These are phyloP conservation scores for Fusarium fracticaudum DNA, from an alignment of 2,329 filamentous ascomycete species.

Conservation along the genomic window DNA sequence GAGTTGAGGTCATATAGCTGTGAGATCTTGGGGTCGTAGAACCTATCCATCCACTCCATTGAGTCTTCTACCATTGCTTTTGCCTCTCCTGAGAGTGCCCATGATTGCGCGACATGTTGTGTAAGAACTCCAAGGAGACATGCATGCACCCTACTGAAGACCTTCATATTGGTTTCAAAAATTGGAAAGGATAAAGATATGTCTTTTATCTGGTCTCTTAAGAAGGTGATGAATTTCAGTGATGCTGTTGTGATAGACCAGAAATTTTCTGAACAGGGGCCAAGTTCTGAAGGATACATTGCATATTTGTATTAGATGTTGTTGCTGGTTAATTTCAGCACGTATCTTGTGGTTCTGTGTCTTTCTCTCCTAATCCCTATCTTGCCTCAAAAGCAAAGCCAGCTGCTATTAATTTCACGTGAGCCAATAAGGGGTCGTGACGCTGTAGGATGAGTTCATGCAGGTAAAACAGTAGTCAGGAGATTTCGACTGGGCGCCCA, in stretches of 20 bases:
- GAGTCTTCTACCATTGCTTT: constrained; percentile 26
- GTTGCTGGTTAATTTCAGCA: not conserved
- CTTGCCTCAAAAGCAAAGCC: not conserved
- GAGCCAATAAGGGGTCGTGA: not conserved
- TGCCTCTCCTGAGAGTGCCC: constrained; percentile 14
- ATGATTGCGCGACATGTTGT: not conserved
- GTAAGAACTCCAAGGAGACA: constrained; percentile 1
- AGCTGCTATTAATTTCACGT: constrained; percentile 4
- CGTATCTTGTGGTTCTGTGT: not conserved
- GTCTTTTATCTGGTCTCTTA: not conserved
- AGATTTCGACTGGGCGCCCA: not conserved
- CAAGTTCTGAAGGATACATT: not conserved
- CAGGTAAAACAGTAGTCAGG: not conserved
- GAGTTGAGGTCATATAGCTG: constrained; percentile 18
- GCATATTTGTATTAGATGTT: constrained; percentile 8
- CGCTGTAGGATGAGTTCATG: not conserved
- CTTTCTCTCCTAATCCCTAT: not conserved
- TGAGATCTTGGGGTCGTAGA: constrained; percentile 35
- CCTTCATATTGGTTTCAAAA: not conserved
- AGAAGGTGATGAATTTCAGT: not conserved
- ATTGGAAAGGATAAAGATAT: not conserved
- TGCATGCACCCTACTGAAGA: not conserved
- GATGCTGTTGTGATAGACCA: not conserved
- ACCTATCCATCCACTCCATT: constrained; percentile 24
- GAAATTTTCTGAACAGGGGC: not conserved